These are phyloP conservation scores for Athelia psychrophila DNA, from an alignment of 1,284 basidiomycete genomes.

Conservation along the genomic window DNA sequence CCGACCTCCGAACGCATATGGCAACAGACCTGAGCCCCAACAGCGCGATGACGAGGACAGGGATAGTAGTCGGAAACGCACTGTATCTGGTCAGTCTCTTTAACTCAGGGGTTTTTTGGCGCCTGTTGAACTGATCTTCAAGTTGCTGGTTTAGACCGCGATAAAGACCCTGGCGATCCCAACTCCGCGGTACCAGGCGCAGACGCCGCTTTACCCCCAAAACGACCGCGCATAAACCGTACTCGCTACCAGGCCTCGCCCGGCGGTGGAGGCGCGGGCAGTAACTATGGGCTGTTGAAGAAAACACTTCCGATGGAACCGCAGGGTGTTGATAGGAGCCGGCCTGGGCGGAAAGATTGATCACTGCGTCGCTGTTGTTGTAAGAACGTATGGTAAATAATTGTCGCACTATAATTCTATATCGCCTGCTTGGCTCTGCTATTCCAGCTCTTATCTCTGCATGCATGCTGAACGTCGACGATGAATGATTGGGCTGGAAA, in stretches of 20 bases:
- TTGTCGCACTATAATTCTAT: conserved; percentile 4
- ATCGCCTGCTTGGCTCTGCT: background rate
- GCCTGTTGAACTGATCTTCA: background rate
- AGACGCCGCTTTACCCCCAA: conserved; percentile 22
- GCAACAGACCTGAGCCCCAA: conserved; percentile 32
- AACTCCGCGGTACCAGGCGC: conserved; percentile 14
- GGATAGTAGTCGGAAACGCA: conserved; percentile 63
- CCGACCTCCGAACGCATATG: conserved; percentile 33
- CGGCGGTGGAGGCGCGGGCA: conserved; percentile 20
- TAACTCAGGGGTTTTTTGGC: background rate
- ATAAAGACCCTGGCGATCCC: conserved; percentile 39
- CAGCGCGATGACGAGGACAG: conserved; percentile 59
- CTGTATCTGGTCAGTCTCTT: conserved; percentile 54
- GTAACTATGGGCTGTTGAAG: conserved; percentile 44
- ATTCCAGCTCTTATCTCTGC: background rate
- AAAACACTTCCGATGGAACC: conserved; percentile 61
- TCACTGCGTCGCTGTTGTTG: conserved; percentile 1
- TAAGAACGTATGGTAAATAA: background rate
- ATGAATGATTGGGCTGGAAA: no score
- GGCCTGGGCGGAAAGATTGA: conserved; percentile 48
- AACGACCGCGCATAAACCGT: conserved; percentile 37
- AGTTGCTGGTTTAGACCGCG: conserved; percentile 38
- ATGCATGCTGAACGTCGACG: no score
- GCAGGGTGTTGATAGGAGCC: conserved; percentile 50
- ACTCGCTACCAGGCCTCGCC: conserved; percentile 34